A percentile compares a stretch with the other conserved stretches of the same genome.
Evolutionary conservation across 257 asterid species (phyloP).

Genomic region (Cruciata laevipes): DNA sequence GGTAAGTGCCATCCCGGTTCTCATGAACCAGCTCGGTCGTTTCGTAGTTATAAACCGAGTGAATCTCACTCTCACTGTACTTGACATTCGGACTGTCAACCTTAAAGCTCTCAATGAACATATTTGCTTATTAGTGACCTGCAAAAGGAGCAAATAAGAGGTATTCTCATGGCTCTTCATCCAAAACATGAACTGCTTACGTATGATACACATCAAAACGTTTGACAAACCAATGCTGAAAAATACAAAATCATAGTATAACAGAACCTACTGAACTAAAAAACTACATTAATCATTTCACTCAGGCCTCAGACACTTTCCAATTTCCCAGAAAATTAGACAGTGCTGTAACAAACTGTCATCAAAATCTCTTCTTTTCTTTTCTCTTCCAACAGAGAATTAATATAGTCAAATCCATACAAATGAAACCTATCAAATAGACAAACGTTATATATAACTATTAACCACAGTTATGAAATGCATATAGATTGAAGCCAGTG

Average conservation of each 20-base stretch:
- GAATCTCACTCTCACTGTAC: constrained; percentile 72
- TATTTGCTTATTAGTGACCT: constrained; percentile 15
- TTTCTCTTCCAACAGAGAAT: background rate
- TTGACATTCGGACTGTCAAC: constrained; percentile 90
- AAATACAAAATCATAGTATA: too few relatives aligned
- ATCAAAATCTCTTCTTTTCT: background rate
- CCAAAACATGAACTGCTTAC: too few relatives aligned
- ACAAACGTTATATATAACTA: too few relatives aligned
- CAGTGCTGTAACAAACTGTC: background rate
- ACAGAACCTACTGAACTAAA: too few relatives aligned
- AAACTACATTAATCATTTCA: background rate
- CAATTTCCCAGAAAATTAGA: background rate
- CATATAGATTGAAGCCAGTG: too few relatives aligned
- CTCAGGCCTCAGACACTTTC: background rate
- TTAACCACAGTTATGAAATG: too few relatives aligned
- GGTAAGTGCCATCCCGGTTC: constrained; percentile 60
- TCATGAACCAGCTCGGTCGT: constrained; percentile 94
- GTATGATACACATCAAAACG: too few relatives aligned
- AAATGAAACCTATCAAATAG: background rate
- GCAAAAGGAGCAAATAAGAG: background rate
- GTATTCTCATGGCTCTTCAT: too few relatives aligned
- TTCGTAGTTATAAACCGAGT: constrained; percentile 65
- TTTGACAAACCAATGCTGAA: too few relatives aligned
- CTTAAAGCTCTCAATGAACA: constrained; percentile 87
- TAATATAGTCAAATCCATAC: background rate